Percentiles rank a stretch among this genome's conserved stretches.
phyloP scores from a whole-genome alignment of 805 yeast genomes.

The Starmerella vaccinii region DNA sequence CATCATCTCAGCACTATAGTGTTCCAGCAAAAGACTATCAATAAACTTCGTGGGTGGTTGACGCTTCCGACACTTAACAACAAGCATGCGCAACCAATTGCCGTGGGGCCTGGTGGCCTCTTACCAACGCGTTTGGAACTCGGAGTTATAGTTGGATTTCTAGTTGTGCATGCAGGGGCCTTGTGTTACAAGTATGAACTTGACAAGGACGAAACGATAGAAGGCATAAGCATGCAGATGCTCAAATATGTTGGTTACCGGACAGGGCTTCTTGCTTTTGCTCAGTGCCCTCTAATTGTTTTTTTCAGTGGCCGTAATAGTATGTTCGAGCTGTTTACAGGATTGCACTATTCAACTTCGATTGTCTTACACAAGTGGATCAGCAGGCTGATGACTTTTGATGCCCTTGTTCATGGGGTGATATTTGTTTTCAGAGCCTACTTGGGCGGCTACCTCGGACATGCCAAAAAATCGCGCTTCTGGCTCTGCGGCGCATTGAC shows the following conservation, averaged over 20 bases:
- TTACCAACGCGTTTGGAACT: slow-evolving; percentile 5
- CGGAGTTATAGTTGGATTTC: slow-evolving; percentile 1
- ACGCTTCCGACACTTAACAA: background rate
- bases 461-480: background rate
- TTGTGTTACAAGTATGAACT: background rate
- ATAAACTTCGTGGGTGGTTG: background rate
- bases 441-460: background rate
- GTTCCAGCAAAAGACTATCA: background rate
- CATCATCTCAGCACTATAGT: background rate
- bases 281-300: slow-evolving; percentile 8
- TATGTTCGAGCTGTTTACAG: slow-evolving; percentile 6
- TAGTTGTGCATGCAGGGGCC: slow-evolving; percentile 2
- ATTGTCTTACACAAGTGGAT: slow-evolving; percentile 16
- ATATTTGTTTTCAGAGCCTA: background rate
- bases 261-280: slow-evolving; percentile 9
- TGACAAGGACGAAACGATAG: slow-evolving; percentile 1
- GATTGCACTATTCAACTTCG: slow-evolving; percentile 11
- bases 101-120: background rate
- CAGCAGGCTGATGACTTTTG: slow-evolving; percentile 11
- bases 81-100: slow-evolving; percentile 1
- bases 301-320: slow-evolving; percentile 13
- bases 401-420: slow-evolving; percentile 4
- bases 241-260: slow-evolving; percentile 5
- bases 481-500: slow-evolving; percentile 8
- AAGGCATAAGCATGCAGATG: background rate